Conservation (phyloP, 305 asterid species). For the Striga hermonthica region DNA sequence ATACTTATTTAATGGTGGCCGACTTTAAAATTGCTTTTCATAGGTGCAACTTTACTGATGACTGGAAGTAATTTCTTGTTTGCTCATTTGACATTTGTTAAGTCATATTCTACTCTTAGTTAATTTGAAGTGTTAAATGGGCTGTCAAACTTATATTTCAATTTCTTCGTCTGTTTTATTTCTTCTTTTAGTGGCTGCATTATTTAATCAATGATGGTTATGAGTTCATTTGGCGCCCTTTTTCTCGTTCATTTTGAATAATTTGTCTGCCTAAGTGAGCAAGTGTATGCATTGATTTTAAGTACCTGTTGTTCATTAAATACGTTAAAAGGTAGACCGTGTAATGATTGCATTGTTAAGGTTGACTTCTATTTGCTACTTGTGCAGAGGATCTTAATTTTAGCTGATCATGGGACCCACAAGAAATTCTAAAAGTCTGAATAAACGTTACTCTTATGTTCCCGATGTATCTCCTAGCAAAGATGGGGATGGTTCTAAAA, state of each 20-base stretch:
- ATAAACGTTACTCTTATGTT: slow-evolving; percentile 52
- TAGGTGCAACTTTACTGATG: slow-evolving; percentile 13
- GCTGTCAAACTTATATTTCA: slow-evolving; percentile 19
- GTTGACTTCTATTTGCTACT: slow-evolving; percentile 22
- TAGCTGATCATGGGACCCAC: slow-evolving; percentile 68
- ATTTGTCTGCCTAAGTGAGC: slow-evolving; percentile 15
- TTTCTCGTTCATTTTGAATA: slow-evolving; percentile 23
- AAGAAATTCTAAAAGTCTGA: slow-evolving; percentile 66
- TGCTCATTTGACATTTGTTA: slow-evolving; percentile 6
- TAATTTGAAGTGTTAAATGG: slow-evolving; percentile 26
- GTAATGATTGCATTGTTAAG: slow-evolving; percentile 28
- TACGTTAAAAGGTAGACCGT: slow-evolving; percentile 20
- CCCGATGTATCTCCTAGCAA: slow-evolving; percentile 71
- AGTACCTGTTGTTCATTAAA: slow-evolving; percentile 32
- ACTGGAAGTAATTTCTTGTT: slow-evolving; percentile 16
- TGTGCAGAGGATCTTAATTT: slow-evolving; percentile 11
- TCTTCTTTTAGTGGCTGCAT: slow-evolving; percentile 16
- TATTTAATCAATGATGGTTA: slow-evolving; percentile 17
- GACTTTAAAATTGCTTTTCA: slow-evolving; percentile 7
- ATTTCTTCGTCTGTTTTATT: slow-evolving; percentile 9
- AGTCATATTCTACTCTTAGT: slow-evolving; percentile 8
- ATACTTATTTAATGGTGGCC: no score
- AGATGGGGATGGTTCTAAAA: slow-evolving; percentile 62
- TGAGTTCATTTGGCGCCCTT: slow-evolving; percentile 23
- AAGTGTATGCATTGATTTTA: slow-evolving; percentile 21